Base-by-base conservation (phyloP, 768 basidiomycete genomes). In the Fomitopsis serialis region DNA sequence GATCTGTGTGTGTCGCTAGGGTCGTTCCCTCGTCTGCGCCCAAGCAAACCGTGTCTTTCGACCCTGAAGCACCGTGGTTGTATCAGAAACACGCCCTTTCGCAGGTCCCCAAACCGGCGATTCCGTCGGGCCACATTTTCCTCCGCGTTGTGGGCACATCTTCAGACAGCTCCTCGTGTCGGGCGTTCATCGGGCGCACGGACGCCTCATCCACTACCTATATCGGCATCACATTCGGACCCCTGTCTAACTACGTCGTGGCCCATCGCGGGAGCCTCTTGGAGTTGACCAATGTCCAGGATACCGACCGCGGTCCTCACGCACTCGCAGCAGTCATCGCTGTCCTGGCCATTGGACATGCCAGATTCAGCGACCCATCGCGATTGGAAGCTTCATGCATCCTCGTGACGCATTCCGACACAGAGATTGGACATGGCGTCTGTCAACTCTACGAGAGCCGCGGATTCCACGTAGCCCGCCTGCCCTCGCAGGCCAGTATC, bases 351-450 rank as follows among this genome's bases (percentile, higher is more conserved):
- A 11, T 54, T 15, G 56, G 53, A 5, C 10, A 22, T 17, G n/a
- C 43, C 15, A 15, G 25, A 10, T 49, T 54, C 19, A 12, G 22
- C 12, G 21, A 43, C 34, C 48, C 44, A 42, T 48, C 15, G 23
- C 52, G 51, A 25, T 34, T 52, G n/a, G 21, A 42, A 47, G 42
- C 17, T 13, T 37, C 29, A 24, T 42, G 15, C 21, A 56, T 50
- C n/a, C 37, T 50, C n/a, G 57, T 51, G 32, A 53, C 42, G 5
- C 35, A 43, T 13, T 45, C 43, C 35, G 58, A 50, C 25, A 48
- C 12, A 21, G 36, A 45, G 22, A 29, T 45, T 27, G 45, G 34
- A 29, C 44, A 15, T 32, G 44, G 25, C 23, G 37, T 55, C 19
- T 15, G 10, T 24, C 9, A 40, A 12, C 4, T 55, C 23, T 55